Percentiles rank a stretch among this genome's conserved stretches.
Evolutionary conservation across 169 alveolate genomes (phyloP).

Genomic region (Miamiensis avidus): DNA sequence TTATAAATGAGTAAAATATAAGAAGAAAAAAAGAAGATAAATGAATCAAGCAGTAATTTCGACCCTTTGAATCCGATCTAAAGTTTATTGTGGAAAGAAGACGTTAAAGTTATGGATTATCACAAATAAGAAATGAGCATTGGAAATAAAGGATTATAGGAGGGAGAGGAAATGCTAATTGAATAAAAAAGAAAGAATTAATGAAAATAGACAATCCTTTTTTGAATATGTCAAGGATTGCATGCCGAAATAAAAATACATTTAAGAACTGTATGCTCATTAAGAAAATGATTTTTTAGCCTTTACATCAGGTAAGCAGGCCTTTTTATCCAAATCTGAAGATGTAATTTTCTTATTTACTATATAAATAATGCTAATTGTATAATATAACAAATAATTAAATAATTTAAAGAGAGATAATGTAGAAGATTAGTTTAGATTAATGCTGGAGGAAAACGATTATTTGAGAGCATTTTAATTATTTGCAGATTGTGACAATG

Average conservation of each 20-base stretch:
- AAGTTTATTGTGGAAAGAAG: neutral
- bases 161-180: neutral
- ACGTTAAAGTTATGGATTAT: neutral
- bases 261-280: neutral
- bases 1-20: neutral
- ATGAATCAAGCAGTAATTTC: neutral
- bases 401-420: neutral
- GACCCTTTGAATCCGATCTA: constrained; percentile 21
- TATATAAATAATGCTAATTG: neutral
- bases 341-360: neutral
- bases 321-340: neutral
- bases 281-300: neutral
- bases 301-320: neutral
- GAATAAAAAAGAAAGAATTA: constrained; percentile 13
- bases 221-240: neutral
- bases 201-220: neutral
- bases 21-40: neutral
- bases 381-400: neutral
- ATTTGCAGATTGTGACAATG: constrained; percentile 16
- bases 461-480: constrained; percentile 12
- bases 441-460: constrained; percentile 15
- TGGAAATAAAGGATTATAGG: neutral
- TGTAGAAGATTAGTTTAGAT: constrained; percentile 10
- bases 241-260: neutral
- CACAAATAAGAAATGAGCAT: neutral